Evolutionary conservation across 345 rosid genomes (phyloP).

Genomic region (Hibiscus trionum): DNA sequence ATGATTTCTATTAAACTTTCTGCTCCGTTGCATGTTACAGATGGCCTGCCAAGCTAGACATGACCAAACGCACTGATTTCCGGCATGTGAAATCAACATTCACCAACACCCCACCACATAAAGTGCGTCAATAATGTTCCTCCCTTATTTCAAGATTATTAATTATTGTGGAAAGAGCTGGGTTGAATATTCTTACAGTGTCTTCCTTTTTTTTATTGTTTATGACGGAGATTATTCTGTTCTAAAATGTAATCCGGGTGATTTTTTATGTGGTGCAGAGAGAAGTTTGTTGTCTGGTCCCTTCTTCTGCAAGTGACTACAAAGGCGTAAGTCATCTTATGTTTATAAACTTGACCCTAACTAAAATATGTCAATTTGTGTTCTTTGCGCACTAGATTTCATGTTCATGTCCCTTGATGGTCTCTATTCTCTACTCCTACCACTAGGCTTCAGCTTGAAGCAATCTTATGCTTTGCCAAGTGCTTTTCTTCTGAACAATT

Average conservation of each 20-base stretch:
- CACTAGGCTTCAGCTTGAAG: not conserved
- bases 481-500: not conserved
- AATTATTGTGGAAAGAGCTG: not conserved
- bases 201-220: not conserved
- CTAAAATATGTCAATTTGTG: not conserved
- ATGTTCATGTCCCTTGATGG: not conserved
- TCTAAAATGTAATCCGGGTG: not conserved
- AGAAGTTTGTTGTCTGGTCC: conserved; percentile 81
- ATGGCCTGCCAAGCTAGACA: conserved; percentile 88
- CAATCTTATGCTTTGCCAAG: not conserved
- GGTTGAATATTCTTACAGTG: not conserved
- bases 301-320: conserved; percentile 51
- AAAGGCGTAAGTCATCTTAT: conserved; percentile 66
- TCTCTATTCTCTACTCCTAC: not conserved
- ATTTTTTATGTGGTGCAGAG: conserved; percentile 50
- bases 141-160: not conserved
- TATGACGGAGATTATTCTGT: not conserved
- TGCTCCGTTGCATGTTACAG: conserved; percentile 40
- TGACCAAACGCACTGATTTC: conserved; percentile 91
- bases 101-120: conserved; percentile 64
- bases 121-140: conserved; percentile 37
- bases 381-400: not conserved
- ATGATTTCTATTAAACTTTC: conserved; percentile 2
- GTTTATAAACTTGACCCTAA: not conserved
- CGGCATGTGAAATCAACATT: conserved; percentile 72